Conservation (phyloP, 495 filamentous ascomycete species). For the Staphylotrichum tortipilum region DNA sequence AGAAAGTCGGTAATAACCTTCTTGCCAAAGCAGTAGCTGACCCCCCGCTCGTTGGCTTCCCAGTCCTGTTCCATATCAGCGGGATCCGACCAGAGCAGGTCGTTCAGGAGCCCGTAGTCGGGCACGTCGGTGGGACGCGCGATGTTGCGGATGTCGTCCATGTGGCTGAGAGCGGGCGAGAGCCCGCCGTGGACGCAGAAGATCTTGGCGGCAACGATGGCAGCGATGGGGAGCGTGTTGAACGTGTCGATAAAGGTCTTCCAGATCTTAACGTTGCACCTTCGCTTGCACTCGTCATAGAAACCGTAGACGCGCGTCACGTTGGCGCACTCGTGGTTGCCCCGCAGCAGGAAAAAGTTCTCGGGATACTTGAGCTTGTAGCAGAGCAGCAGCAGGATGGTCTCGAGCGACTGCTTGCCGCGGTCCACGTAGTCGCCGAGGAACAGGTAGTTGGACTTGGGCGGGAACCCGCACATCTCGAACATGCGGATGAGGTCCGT, state of each 20-base stretch:
- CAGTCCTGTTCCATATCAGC: slow-evolving; percentile 97
- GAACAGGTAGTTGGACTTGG: slow-evolving; percentile 89
- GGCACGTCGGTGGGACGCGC: slow-evolving; percentile 94
- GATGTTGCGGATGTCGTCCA: slow-evolving; percentile 98
- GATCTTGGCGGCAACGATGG: slow-evolving; percentile 96
- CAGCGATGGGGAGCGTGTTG: slow-evolving; percentile 89
- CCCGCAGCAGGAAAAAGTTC: slow-evolving; percentile 95
- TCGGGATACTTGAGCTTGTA: slow-evolving; percentile 99
- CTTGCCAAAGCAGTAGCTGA: slow-evolving; percentile 98
- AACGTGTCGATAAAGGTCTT: slow-evolving; percentile 98
- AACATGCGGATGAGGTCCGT: slow-evolving; percentile 96
- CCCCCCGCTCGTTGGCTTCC: slow-evolving; percentile 94
- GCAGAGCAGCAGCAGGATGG: slow-evolving; percentile 88
- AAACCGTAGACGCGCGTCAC: slow-evolving; percentile 98
- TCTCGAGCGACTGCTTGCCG: slow-evolving; percentile 95
- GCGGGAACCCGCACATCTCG: slow-evolving; percentile 98
- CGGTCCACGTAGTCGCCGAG: slow-evolving; percentile 97
- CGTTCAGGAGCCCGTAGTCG: slow-evolving; percentile 93
- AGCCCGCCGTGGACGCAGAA: slow-evolving; percentile 98
- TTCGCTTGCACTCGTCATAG: slow-evolving; percentile 97
- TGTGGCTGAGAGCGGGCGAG: slow-evolving; percentile 84
- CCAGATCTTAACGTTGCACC: slow-evolving; percentile 98
- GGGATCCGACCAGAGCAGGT: slow-evolving; percentile 95
- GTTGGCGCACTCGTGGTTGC: slow-evolving; percentile 98
- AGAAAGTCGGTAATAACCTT: slow-evolving; percentile 97